Base-by-base conservation (phyloP, 371 early-diverging fungal genomes). In the Coemansia linderi region DNA sequence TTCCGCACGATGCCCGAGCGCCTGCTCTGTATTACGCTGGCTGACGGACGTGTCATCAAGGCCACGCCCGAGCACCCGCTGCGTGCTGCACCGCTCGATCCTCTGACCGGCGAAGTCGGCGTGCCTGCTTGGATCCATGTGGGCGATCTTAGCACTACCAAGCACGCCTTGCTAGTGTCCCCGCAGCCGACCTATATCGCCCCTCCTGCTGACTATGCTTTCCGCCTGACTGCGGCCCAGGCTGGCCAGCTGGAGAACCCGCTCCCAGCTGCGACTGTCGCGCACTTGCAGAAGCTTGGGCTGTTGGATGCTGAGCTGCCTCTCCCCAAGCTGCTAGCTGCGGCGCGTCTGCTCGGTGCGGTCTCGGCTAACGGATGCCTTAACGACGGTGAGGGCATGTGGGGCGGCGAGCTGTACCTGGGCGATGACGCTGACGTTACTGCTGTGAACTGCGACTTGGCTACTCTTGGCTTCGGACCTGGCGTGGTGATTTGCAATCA, bases 41-140 rank as follows among this genome's bases (percentile, higher is more conserved):
- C 68, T 22, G 68, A 68, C 19, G 68, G 68, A 31, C 68, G 68
- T 39, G 63, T 68, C 33, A 39, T 68, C 65, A 68, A 36, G 40
- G 68, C 68, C 63, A 68, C 68, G 17, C 68, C 68, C 1, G 68
- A 68, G 54, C 68, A 68, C 31, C 68, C 68, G 43, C 63, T 68
- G 68, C 68, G 68, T 40, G 68, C 68, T n/a, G 65, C 68, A 27
- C 39, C 39, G 68, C 41, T 68, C 6, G 29, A 68, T 17, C 41
- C 48, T 29, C 68, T 39, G 38, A 64, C 68, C 1, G 68, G 64
- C 63, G 24, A 46, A 24, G 22, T 27, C 4, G 68, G 68, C 33
- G 36, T 13, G 36, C 38, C 68, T 50, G 68, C 50, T 1, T 68
- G 68, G 68, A 50, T 24, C 54, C 68, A 68, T 24, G 68, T 65